Evolutionary conservation across 1,284 basidiomycete species (phyloP).

Genomic region (Sanguinoderma infundibulare): DNA sequence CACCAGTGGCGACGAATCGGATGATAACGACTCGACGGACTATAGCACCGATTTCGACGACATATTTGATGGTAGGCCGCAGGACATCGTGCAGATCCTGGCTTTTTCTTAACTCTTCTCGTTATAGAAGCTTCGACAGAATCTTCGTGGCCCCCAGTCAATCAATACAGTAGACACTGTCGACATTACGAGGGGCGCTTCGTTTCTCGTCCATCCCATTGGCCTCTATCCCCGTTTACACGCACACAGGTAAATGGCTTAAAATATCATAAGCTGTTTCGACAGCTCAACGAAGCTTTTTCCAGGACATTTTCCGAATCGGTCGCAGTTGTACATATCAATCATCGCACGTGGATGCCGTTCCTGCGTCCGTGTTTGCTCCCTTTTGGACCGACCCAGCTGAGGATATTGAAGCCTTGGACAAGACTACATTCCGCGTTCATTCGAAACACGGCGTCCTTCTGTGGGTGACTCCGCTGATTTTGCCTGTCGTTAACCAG

Average conservation of each 20-base stretch:
- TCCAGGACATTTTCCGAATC: constrained; percentile 8
- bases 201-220: constrained; percentile 36
- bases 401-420: constrained; percentile 8
- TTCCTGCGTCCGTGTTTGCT: background rate
- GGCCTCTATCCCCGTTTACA: constrained; percentile 44
- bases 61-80: constrained; percentile 30
- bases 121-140: constrained; percentile 17
- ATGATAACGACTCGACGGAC: constrained; percentile 69
- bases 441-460: constrained; percentile 19
- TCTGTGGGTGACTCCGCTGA: constrained; percentile 30
- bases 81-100: background rate
- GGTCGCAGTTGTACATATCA: background rate
- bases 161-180: constrained; percentile 31
- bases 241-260: constrained; percentile 32
- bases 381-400: background rate
- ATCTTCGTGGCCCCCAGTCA: constrained; percentile 21
- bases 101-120: background rate
- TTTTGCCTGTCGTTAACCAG: constrained; percentile 23
- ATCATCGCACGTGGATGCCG: background rate
- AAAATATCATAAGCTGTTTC: background rate
- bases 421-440: constrained; percentile 26
- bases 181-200: constrained; percentile 36
- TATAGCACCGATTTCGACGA: constrained; percentile 63
- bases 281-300: background rate
- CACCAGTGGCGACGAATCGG: constrained; percentile 77